phyloP scores from a whole-genome alignment of 2,329 filamentous ascomycete species.

The Pseudogymnoascus sp. region DNA sequence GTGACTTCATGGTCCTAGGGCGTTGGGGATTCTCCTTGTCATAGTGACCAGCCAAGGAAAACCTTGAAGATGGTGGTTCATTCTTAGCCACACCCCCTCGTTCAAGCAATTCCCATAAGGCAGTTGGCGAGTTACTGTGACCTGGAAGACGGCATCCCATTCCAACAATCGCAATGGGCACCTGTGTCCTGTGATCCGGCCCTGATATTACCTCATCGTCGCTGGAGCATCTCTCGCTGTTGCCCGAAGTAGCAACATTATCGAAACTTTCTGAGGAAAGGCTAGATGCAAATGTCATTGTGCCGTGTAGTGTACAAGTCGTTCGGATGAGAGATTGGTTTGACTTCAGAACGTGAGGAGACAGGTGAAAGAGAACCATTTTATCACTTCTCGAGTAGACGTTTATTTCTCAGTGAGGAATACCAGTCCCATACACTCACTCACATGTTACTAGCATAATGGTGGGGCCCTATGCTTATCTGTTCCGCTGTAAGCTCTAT shows the following conservation, averaged over 20 bases:
- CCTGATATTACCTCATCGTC: background rate
- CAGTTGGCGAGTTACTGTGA: conserved; percentile 5
- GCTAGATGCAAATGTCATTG: background rate
- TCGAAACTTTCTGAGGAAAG: background rate
- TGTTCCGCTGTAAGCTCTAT: background rate
- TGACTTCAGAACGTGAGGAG: background rate
- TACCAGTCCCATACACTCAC: background rate
- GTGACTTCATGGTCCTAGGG: conserved; percentile 3
- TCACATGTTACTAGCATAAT: background rate
- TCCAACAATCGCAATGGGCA: background rate
- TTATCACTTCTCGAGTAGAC: background rate
- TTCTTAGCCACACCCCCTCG: background rate
- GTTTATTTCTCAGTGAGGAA: background rate
- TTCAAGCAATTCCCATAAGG: conserved; percentile 12
- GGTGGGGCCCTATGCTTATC: background rate
- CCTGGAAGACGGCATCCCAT: conserved; percentile 12
- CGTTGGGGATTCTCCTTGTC: conserved; percentile 9
- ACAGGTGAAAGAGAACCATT: background rate
- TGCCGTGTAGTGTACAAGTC: background rate
- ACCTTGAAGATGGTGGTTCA: background rate
- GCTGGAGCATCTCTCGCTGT: background rate
- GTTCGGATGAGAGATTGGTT: background rate
- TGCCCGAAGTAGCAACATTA: background rate
- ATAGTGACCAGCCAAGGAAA: conserved; percentile 16
- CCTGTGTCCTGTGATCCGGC: background rate